Evolutionary conservation across 768 basidiomycete species (phyloP).

Genomic region (Holtermannia corniformis): DNA sequence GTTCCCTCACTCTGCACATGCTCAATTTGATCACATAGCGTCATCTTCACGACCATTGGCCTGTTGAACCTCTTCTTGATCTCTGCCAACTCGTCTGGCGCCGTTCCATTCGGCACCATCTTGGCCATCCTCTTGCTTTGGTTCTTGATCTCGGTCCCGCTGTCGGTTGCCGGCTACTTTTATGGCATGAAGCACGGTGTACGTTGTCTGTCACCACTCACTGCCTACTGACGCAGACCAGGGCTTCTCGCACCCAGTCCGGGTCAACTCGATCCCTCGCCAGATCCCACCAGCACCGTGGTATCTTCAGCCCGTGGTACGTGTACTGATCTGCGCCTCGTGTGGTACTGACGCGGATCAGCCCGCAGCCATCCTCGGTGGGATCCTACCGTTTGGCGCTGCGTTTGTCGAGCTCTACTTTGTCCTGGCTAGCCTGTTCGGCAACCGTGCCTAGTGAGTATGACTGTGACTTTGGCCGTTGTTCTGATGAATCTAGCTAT

Average conservation of each 20-base stretch:
- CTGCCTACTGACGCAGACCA: constrained; percentile 27
- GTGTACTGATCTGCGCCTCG: constrained; percentile 15
- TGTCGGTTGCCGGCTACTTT: constrained; percentile 77
- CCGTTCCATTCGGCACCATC: constrained; percentile 94
- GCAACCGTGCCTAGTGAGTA: constrained; percentile 45
- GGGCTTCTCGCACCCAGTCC: constrained; percentile 71
- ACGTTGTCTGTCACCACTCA: too few relatives aligned
- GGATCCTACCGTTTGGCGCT: constrained; percentile 87
- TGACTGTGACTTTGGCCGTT: not conserved
- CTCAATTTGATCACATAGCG: constrained; percentile 42
- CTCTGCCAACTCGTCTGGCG: constrained; percentile 76
- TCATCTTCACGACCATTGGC: constrained; percentile 77
- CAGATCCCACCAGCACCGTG: constrained; percentile 83
- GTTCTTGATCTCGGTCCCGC: constrained; percentile 88
- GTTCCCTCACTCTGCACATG: not conserved
- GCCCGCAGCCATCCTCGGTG: constrained; percentile 71
- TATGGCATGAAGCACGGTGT: constrained; percentile 77
- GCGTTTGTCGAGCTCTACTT: constrained; percentile 94
- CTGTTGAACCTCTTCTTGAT: constrained; percentile 85
- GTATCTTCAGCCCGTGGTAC: constrained; percentile 72
- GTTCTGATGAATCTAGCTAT: constrained; percentile 45
- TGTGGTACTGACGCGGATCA: not conserved
- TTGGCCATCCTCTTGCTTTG: constrained; percentile 72
- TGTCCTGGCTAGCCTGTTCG: constrained; percentile 80
- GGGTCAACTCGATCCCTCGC: constrained; percentile 88